Evolutionary conservation across 306 rosid species (phyloP), one percentile per base, ranked within the genome.

Genomic region (Vicia sativa): DNA sequence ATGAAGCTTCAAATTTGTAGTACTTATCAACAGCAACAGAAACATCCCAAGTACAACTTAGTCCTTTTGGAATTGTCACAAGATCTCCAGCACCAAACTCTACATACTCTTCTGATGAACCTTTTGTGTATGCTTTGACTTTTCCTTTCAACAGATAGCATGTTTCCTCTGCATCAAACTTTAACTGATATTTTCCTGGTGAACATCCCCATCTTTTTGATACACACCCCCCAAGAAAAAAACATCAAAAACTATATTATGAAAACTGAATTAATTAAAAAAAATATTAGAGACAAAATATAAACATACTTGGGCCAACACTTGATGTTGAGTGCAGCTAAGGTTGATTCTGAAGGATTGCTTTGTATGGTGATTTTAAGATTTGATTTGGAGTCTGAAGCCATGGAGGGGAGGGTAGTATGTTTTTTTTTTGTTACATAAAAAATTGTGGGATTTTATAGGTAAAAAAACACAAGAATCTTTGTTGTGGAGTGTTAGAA

Each of bases 11-110:
- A 70, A 93, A 93, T 78, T 88, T 93, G 83, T 93, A 93, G 74
- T 85, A 83, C 83, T 93, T 93, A 61, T 93, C 99, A 26, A 93
- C 97, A 9, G 99, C 93, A 61, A 90, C 61, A 28, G 96, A 93
- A 5, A 93, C 97, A 46, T 90, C 97, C 99, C 99, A 93, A 82
- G 96, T 93, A 88, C 99, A 93, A 79, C 95, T 90, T 2, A 93
- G 72, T 48, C 99, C 99, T 58, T 81, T 93, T 4, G 97, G 99
- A 19, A 93, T 82, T 2, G 81, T 90, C 7, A 93, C 99, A 38
- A 93, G 93, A 65, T 93, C 99, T 11, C 97, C 97, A 6, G 97
- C 97, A 1, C 99, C 97, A 46, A 93, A 93, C 83, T 93, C 97
- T 5, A 86, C 96, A 66, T 66, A 83, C 8, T 92, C 96, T 14